Evolutionary conservation across 2,329 filamentous ascomycete genomes (phyloP).

Genomic region (Coniochaeta ligniaria): DNA sequence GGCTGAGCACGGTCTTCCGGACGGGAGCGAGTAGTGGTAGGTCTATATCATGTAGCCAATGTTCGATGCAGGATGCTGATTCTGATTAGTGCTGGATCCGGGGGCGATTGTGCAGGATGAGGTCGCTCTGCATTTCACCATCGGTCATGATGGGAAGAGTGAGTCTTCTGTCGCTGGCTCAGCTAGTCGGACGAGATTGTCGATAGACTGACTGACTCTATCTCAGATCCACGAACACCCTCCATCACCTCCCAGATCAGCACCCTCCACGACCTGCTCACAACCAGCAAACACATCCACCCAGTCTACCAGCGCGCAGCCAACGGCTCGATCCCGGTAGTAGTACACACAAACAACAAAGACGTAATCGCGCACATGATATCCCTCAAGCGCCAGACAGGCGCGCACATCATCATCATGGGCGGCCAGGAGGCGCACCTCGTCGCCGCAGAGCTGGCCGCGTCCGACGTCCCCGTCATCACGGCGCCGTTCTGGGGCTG

Average conservation of each 20-base stretch:
- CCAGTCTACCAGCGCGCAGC: constrained; percentile 10
- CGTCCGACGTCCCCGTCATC: constrained; percentile 50
- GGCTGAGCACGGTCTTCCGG: constrained; percentile 51
- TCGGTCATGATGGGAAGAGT: constrained; percentile 17
- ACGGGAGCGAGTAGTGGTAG: constrained; percentile 33
- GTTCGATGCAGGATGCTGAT: no score
- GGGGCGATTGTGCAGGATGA: constrained; percentile 47
- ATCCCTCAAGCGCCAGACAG: constrained; percentile 28
- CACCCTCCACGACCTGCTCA: constrained; percentile 43
- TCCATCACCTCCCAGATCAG: constrained; percentile 49
- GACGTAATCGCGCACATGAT: constrained; percentile 45
- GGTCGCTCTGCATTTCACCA: constrained; percentile 50
- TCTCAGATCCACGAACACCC: constrained; percentile 25
- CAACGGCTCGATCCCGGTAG: constrained; percentile 9
- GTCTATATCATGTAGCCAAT: no score
- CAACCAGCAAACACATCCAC: constrained; percentile 9
- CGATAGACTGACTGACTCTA: no score
- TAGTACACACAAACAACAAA: constrained; percentile 13
- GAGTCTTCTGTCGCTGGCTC: background rate
- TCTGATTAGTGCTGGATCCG: constrained; percentile 30
- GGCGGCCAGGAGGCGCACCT: constrained; percentile 58
- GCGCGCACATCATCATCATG: constrained; percentile 42
- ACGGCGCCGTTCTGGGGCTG: constrained; percentile 52
- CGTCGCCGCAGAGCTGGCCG: constrained; percentile 49
- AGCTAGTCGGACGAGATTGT: no score